These are phyloP conservation scores for Saccharomyces hybrid DNA, from an alignment of 1,139 yeast species.

Conservation along the genomic window DNA sequence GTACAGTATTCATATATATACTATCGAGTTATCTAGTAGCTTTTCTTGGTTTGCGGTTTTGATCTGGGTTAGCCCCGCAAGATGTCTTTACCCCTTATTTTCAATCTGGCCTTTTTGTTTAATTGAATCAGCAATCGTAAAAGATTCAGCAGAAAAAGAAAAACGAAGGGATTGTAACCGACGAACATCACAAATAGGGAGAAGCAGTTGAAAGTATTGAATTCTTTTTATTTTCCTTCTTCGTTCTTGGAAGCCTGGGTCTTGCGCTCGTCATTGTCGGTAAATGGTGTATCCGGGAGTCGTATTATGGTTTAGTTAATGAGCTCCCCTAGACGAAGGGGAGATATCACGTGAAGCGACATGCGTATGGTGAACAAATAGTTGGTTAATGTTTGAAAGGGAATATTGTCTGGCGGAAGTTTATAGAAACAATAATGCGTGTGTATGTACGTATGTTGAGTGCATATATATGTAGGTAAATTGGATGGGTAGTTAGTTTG, in stretches of 20 bases:
- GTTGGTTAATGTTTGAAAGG: neutral
- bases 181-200: neutral
- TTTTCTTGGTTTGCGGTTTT: neutral
- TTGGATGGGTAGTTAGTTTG: neutral
- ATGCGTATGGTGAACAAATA: neutral
- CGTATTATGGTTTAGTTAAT: neutral
- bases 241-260: neutral
- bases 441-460: neutral
- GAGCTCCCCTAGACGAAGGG: neutral
- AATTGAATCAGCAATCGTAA: neutral
- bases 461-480: neutral
- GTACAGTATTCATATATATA: neutral
- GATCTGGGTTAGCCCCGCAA: slow-evolving; percentile 1
- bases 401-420: neutral
- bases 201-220: neutral
- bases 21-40: neutral
- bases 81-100: neutral
- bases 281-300: neutral
- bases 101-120: neutral
- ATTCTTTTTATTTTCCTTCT: neutral
- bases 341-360: neutral
- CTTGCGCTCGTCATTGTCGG: neutral
- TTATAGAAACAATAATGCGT: neutral
- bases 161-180: neutral
- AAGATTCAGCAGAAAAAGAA: neutral